Conservation (phyloP, 169 alveolate genomes). For the Babesia divergens region DNA sequence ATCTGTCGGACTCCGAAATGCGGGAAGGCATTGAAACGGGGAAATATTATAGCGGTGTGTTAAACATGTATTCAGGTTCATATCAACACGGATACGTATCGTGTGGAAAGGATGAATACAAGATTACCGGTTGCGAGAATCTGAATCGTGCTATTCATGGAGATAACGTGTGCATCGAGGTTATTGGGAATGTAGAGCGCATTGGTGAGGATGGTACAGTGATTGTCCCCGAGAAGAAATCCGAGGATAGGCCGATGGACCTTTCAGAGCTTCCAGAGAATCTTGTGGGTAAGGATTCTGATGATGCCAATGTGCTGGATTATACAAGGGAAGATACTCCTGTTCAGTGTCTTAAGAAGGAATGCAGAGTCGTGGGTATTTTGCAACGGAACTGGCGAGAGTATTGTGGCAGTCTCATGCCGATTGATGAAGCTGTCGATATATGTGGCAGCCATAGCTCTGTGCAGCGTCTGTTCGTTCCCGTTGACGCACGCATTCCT, state of each 20-base stretch:
- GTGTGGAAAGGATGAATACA: constrained; percentile 77
- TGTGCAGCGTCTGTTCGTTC: constrained; percentile 84
- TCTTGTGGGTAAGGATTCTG: constrained; percentile 46
- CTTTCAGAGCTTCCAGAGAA: background rate
- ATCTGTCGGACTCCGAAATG: constrained; percentile 51
- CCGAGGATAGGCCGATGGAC: constrained; percentile 25
- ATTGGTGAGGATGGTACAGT: constrained; percentile 58
- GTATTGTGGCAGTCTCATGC: constrained; percentile 90
- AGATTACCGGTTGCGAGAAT: constrained; percentile 80
- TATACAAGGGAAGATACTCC: constrained; percentile 24
- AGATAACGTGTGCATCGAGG: constrained; percentile 92
- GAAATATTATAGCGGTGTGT: constrained; percentile 82
- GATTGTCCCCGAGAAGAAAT: constrained; percentile 42
- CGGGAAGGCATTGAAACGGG: constrained; percentile 81
- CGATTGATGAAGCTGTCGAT: constrained; percentile 60
- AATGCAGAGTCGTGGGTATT: constrained; percentile 90
- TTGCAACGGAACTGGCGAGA: constrained; percentile 85
- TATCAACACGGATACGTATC: constrained; percentile 69
- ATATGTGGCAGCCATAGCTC: constrained; percentile 21
- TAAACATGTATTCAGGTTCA: constrained; percentile 81
- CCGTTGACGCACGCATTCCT: constrained; percentile 88
- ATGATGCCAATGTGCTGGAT: constrained; percentile 13
- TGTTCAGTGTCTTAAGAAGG: constrained; percentile 54
- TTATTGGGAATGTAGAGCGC: constrained; percentile 71
- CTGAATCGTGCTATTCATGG: constrained; percentile 96